These are phyloP conservation scores for Fusarium equiseti DNA, from an alignment of 2,329 filamentous ascomycete genomes.

Conservation along the genomic window DNA sequence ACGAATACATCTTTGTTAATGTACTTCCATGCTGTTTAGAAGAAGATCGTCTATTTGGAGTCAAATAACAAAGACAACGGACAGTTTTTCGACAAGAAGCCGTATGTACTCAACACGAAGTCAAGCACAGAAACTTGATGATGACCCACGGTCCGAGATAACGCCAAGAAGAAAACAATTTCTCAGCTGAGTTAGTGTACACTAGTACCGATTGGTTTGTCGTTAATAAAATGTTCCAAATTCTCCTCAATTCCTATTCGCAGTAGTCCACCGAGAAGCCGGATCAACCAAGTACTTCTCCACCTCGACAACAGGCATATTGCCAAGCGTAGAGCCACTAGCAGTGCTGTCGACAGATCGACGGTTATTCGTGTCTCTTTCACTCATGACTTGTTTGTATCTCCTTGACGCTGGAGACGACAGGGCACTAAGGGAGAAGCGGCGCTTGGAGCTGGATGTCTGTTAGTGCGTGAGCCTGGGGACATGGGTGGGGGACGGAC, in stretches of 20 bases:
- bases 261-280: slow-evolving; percentile 29
- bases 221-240: fast-evolving
- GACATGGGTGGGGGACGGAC: neutral
- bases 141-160: no score
- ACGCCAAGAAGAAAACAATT: no score
- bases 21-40: no score
- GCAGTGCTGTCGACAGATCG: slow-evolving; percentile 21
- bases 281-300: slow-evolving; percentile 22
- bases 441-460: neutral
- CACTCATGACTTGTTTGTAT: slow-evolving; percentile 28
- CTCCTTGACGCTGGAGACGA: slow-evolving; percentile 14
- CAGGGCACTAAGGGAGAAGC: slow-evolving; percentile 24
- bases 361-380: neutral
- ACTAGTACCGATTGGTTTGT: neutral
- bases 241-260: slow-evolving; percentile 8
- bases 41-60: no score
- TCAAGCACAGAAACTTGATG: no score
- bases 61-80: no score
- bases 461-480: neutral
- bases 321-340: slow-evolving; percentile 6
- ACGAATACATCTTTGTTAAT: no score
- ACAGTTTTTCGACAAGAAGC: no score
- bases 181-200: neutral
- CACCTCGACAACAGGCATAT: slow-evolving; percentile 11
- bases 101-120: no score